These are phyloP conservation scores for Polytrichum commune DNA, from an alignment of 225 moss, liverwort and hornwort genomes.

Conservation along the genomic window DNA sequence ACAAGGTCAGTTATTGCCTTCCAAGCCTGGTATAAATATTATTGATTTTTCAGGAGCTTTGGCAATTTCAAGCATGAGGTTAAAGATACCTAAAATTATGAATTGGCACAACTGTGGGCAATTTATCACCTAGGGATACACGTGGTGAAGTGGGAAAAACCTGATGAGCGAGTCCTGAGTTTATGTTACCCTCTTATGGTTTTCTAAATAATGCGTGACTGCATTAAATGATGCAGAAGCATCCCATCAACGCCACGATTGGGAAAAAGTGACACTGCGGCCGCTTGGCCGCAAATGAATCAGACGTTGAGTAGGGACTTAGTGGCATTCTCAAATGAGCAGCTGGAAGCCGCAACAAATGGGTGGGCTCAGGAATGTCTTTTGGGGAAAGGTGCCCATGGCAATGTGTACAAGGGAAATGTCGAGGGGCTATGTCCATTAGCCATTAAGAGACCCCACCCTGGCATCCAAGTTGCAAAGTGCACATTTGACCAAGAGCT, in stretches of 20 bases:
- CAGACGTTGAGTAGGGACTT: conserved; percentile 26
- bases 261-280: conserved; percentile 18
- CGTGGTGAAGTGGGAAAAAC: too few species aligned
- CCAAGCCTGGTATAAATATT: too few species aligned
- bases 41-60: too few species aligned
- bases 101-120: too few species aligned
- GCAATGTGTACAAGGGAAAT: conserved; percentile 66
- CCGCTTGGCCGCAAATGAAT: conserved; percentile 24
- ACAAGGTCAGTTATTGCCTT: too few species aligned
- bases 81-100: too few species aligned
- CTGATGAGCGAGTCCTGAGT: too few species aligned
- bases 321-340: conserved; percentile 16
- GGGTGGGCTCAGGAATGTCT: conserved; percentile 36
- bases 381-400: conserved; percentile 65
- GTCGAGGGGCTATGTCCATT: conserved; percentile 45
- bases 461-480: conserved; percentile 52
- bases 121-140: too few species aligned
- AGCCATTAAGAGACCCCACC: conserved; percentile 78
- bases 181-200: too few species aligned
- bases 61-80: too few species aligned
- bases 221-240: not conserved
- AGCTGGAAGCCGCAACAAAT: conserved; percentile 32
- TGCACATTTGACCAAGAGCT: conserved; percentile 60
- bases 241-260: not conserved
- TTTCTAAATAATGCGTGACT: too few species aligned